These are phyloP conservation scores for Russula abietina DNA, from an alignment of 768 basidiomycete genomes.

Conservation along the genomic window DNA sequence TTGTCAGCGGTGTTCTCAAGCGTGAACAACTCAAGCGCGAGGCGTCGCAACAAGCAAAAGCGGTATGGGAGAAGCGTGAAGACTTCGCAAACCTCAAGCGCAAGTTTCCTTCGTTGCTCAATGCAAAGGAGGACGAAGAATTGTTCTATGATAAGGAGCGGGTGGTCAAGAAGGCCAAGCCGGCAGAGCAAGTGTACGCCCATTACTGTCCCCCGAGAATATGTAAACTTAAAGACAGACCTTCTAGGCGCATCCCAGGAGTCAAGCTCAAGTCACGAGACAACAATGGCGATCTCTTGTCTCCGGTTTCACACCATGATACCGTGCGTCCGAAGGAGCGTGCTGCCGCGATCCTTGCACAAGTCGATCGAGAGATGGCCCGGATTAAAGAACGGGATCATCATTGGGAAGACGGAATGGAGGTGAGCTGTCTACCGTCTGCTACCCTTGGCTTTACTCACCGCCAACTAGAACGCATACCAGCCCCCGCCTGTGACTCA, in stretches of 20 bases:
- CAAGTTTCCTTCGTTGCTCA: constrained; percentile 54
- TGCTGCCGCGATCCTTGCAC: constrained; percentile 48
- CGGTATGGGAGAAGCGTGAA: constrained; percentile 75
- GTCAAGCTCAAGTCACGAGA: constrained; percentile 51
- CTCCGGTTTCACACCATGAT: constrained; percentile 42
- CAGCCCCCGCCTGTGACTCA: constrained; percentile 56
- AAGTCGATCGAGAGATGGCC: constrained; percentile 55
- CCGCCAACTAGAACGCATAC: constrained; percentile 51
- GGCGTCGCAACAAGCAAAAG: constrained; percentile 46
- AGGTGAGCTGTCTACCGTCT: constrained; percentile 43
- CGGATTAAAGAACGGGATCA: constrained; percentile 64
- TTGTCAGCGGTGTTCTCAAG: constrained; percentile 59
- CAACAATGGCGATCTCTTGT: constrained; percentile 35
- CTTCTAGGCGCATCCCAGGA: constrained; percentile 37
- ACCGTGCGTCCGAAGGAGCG: constrained; percentile 64
- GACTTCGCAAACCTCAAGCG: constrained; percentile 75
- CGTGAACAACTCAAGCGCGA: constrained; percentile 79
- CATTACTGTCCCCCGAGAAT: not conserved
- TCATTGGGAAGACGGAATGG: constrained; percentile 82
- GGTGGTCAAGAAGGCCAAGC: constrained; percentile 52
- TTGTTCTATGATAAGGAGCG: constrained; percentile 67
- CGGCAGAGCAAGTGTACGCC: constrained; percentile 29
- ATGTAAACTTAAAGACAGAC: not conserved
- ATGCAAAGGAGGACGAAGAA: constrained; percentile 61
- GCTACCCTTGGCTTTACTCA: constrained; percentile 6